Evolutionary conservation across 2,329 filamentous ascomycete species (phyloP), one percentile per base, ranked within the genome.

Genomic region (Beauveria sp.): DNA sequence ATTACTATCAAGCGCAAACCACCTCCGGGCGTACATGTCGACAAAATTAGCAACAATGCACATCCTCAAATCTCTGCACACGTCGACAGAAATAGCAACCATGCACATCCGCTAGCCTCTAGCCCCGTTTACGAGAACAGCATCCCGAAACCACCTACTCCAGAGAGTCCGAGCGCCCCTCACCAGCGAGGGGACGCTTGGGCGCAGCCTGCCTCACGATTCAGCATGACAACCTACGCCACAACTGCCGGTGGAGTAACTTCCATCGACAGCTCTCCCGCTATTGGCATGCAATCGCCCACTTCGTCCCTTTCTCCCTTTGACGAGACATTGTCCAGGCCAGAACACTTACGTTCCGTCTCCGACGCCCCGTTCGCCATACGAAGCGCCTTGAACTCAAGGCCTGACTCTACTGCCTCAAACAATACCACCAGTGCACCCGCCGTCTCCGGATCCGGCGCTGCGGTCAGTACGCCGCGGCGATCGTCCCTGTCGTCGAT

Each of bases 171-270:
- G 66, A 69, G 58, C 67, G 68, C 20, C 62, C 64, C 8, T 60
- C 64, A 47, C 64, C 68, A n/a, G 34, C 63, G 30, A 20, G 26
- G 16, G 7, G 67, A 71, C 62, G 62, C 79, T 43, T 80, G 79
- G 76, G 72, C 75, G 14, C 80, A 83, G 61, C 83, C 83, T 6
- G 71, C 76, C 2, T 88, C 84, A 54, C 81, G 83, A 51, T 89
- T 88, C 70, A 89, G 85, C 71, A 76, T 82, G 64, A 86, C 83
- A 8, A 88, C 84, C 2, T 85, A 82, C 67, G 79, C 81, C 26
- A 83, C 84, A 2, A 80, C 83, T 2, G 62, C 65, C 46, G 58
- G 67, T 30, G 69, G 66, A 30, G 6, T 41, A 46, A 50, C 41
- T 14, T 61, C 50, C 9, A 37, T 48, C 26, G 44, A 61, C 28